phyloP scores from a whole-genome alignment of 257 asterid genomes.

The Solanum virginianum region DNA sequence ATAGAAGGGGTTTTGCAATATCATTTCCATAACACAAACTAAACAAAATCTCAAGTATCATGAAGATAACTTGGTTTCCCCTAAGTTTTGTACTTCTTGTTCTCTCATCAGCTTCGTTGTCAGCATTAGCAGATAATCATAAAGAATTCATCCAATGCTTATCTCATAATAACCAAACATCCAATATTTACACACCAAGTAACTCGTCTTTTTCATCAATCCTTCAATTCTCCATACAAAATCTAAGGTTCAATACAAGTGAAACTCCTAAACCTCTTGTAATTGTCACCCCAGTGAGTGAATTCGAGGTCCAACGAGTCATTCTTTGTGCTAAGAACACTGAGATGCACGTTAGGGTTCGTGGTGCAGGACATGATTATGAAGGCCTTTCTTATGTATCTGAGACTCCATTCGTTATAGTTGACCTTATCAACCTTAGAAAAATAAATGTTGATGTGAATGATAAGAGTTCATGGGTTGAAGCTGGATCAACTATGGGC shows the following conservation, averaged over 20 bases:
- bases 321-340: not conserved
- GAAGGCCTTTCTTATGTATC: conserved; percentile 2
- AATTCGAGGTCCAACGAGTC: not conserved
- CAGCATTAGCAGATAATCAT: not conserved
- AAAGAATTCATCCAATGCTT: not conserved
- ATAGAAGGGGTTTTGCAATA: not conserved
- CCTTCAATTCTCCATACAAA: not conserved
- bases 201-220: not conserved
- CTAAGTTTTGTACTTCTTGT: not conserved
- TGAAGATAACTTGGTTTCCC: not conserved
- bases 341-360: not conserved
- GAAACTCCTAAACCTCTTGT: not conserved
- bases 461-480: conserved; percentile 3
- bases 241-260: not conserved
- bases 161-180: not conserved
- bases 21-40: not conserved
- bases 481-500: not conserved
- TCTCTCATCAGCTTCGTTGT: not conserved
- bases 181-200: not conserved
- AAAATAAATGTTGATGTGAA: not conserved
- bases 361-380: conserved; percentile 4
- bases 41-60: not conserved
- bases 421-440: not conserved
- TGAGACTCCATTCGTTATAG: not conserved
- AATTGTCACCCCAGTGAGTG: not conserved